Base-by-base conservation (phyloP, 202 grass and related monocot species). In the Carex arenaria region DNA sequence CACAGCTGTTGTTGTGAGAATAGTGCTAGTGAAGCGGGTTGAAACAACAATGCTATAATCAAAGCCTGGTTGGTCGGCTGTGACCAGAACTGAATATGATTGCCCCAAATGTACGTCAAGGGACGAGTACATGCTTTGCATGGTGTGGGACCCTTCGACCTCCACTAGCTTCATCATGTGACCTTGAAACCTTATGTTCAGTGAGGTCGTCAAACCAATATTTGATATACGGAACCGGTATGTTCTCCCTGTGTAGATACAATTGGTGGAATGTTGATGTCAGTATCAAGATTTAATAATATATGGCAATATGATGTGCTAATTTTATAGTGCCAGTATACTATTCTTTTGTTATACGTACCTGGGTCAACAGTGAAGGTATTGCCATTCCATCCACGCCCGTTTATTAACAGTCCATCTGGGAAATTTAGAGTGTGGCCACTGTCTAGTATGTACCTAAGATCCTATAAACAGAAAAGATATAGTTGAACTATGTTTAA, bases 51-150 rank as follows among this genome's bases (percentile, higher is more conserved):
- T 78, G 86, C 86, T 52, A 74, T 98, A 98, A 76, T 98, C 89
- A 45, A 85, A 85, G 0, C 54, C 87, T 0, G 95, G 92, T 59
- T 95, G 92, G 84, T 98, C 83, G 5, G 92, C 90, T 4, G 92
- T 92, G 80, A 98, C 56, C 20, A 98, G 87, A 75, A 98, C 90
- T 0, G 95, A 98, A 81, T 93, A 95, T n/a, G 95, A 98, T 85
- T 98, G 95, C 10, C 95, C 95, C 13, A 93, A 85, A 86, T 98
- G 91, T 19, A 98, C 86, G 67, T 98, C 95, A 1, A 95, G 91
- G 20, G 93, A 93, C 4, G 93, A 87, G 80, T 95, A 98, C 67
- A 85, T 51, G 88, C 34, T 92, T 86, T 95, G 93, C 84, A 95
- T 23, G 14, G 89, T 93, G 89, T 98, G 92, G 9, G 91, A 95